These are phyloP conservation scores for Moelleriella libera DNA, from an alignment of 2,329 filamentous ascomycete species.

Conservation along the genomic window DNA sequence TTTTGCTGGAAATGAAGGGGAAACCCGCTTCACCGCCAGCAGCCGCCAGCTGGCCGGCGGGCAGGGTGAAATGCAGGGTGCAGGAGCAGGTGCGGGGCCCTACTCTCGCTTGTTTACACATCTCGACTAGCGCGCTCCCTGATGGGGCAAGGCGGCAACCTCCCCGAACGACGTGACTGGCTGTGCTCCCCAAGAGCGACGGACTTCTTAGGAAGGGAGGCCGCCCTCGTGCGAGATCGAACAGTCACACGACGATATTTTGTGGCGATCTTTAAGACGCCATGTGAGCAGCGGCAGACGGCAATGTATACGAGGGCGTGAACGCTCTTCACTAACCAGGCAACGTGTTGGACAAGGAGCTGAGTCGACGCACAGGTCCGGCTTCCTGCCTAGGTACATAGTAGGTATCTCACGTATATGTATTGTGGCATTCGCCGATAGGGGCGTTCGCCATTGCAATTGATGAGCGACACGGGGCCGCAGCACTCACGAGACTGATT, in stretches of 20 bases:
- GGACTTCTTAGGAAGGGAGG: not conserved
- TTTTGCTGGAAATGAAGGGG: constrained; percentile 11
- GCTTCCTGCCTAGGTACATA: too few relatives aligned
- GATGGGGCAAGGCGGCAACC: constrained; percentile 13
- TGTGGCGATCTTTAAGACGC: too few relatives aligned
- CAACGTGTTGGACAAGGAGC: too few relatives aligned
- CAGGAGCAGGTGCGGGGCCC: constrained; percentile 10
- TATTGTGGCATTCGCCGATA: too few relatives aligned
- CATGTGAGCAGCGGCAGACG: too few relatives aligned
- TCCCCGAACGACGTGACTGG: constrained; percentile 1
- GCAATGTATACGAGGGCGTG: too few relatives aligned
- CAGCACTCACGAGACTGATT: not conserved
- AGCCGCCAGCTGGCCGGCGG: constrained; percentile 5
- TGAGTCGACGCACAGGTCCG: too few relatives aligned
- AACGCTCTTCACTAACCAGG: too few relatives aligned
- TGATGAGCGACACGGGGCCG: too few relatives aligned
- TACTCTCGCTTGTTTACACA: constrained; percentile 20
- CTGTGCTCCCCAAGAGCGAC: not conserved
- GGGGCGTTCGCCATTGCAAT: too few relatives aligned
- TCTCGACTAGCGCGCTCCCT: constrained; percentile 13
- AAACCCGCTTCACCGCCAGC: constrained; percentile 14
- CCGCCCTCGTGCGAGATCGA: not conserved
- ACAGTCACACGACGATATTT: too few relatives aligned
- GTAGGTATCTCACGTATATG: too few relatives aligned
- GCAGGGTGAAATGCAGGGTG: constrained; percentile 1